Evolutionary conservation across 2,329 filamentous ascomycete species (phyloP).

Genomic region (Allantophomopsis cytisporea): DNA sequence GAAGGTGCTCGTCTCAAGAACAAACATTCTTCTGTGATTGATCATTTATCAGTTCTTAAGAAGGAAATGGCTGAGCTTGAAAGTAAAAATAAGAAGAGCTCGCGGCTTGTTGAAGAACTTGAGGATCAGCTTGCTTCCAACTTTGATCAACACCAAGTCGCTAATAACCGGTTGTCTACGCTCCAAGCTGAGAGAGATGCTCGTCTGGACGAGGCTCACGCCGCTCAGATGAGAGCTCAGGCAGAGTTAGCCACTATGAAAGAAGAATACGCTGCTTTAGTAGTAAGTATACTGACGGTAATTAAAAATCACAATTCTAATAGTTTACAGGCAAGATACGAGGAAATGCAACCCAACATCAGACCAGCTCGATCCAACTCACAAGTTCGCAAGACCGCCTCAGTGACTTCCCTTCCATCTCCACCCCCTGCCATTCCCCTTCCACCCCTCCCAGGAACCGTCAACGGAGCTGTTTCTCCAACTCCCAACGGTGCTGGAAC

Average conservation of each 20-base stretch:
- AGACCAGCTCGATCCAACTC: conserved; percentile 31
- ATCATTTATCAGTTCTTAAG: conserved; percentile 48
- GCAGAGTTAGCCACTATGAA: conserved; percentile 53
- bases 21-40: conserved; percentile 32
- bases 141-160: conserved; percentile 82
- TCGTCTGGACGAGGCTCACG: conserved; percentile 67
- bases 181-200: conserved; percentile 61
- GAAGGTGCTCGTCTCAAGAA: conserved; percentile 29
- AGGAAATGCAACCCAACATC: conserved; percentile 31
- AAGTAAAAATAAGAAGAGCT: conserved; percentile 74
- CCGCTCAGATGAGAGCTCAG: conserved; percentile 47
- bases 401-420: conserved; percentile 74
- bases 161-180: conserved; percentile 75
- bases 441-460: conserved; percentile 64
- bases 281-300: conserved; percentile 23
- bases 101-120: conserved; percentile 82
- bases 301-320: conserved; percentile 1
- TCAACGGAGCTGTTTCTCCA: conserved; percentile 30
- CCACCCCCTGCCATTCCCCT: conserved; percentile 94
- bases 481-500: conserved; percentile 22
- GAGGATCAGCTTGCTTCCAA: conserved; percentile 93
- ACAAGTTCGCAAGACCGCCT: conserved; percentile 64
- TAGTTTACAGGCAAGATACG: conserved; percentile 40
- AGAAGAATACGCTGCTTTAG: conserved; percentile 61
- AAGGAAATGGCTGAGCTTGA: conserved; percentile 51